Percentiles rank a stretch among this genome's conserved stretches.
phyloP scores from a whole-genome alignment of 1,284 basidiomycete genomes.

The Pyrrhoderma lamaoense region DNA sequence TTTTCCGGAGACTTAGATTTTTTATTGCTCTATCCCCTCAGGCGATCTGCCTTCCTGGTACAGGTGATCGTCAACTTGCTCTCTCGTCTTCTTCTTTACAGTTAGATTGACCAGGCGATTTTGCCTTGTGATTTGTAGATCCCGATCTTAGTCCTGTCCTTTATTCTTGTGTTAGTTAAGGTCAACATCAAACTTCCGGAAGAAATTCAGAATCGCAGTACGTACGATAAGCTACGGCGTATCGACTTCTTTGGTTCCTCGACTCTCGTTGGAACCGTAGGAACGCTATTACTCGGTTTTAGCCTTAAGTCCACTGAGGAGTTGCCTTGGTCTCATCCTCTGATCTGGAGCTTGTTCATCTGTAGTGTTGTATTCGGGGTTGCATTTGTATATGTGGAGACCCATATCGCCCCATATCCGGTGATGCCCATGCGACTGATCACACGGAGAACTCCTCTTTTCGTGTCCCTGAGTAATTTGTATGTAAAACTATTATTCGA shows the following conservation, averaged over 20 bases:
- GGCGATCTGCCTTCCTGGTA: slow-evolving; percentile 62
- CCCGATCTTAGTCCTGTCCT: slow-evolving; percentile 66
- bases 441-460: slow-evolving; percentile 66
- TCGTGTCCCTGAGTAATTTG: slow-evolving; percentile 77
- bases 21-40: slow-evolving; percentile 24
- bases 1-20: neutral
- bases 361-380: slow-evolving; percentile 46
- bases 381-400: slow-evolving; percentile 69
- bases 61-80: slow-evolving; percentile 38
- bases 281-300: slow-evolving; percentile 67
- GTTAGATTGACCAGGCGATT: slow-evolving; percentile 14
- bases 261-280: slow-evolving; percentile 70
- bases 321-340: slow-evolving; percentile 65
- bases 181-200: slow-evolving; percentile 63
- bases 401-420: slow-evolving; percentile 66
- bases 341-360: slow-evolving; percentile 59
- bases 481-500: slow-evolving; percentile 21
- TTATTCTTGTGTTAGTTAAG: slow-evolving; percentile 61
- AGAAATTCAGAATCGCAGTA: slow-evolving; percentile 50
- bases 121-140: slow-evolving; percentile 37
- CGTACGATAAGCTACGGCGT: slow-evolving; percentile 59
- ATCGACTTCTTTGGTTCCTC: slow-evolving; percentile 81
- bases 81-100: slow-evolving; percentile 17
- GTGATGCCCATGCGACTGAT: slow-evolving; percentile 81
- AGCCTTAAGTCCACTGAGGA: slow-evolving; percentile 79